Evolutionary conservation across 495 filamentous ascomycete genomes (phyloP), one percentile per base, ranked within the genome.

Genomic region (Hypoxylon lienhwacheense): DNA sequence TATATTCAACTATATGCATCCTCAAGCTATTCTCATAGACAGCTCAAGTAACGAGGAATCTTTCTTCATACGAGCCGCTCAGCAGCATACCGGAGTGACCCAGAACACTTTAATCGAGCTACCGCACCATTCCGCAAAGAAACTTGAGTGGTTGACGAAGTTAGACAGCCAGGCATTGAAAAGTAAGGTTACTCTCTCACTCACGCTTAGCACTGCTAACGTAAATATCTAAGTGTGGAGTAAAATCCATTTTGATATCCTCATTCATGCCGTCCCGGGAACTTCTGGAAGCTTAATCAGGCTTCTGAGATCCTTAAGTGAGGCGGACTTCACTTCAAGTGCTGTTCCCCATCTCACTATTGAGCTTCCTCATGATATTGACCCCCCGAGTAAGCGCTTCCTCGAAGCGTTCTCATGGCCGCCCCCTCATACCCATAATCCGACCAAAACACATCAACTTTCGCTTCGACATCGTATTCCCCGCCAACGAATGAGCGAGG

Each of bases 101-200:
- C 67, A 66, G 6, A 73, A 73, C 7, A 65, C 85, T 15, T 44
- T 90, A 21, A 84, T 96, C 20, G 82, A 84, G 52, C 66, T 95
- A n/a, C 85, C 90, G 4, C 65, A 70, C 33, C 73, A 77, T 43
- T 72, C 76, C 4, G 72, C 75, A 3, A 80, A 82, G 33, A 78
- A 78, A 36, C 67, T 95, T 21, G 77, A 81, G 66, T 96, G 90
- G 90, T 76, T 93, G 14, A 81, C 88, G 2, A 76, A 81, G 43
- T 70, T 96, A 26, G 87, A 92, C 59, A 84, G 84, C 50, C 74
- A 77, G 40, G 84, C 89, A 22, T 72, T 96, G 46, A 75, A 69
- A 66, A 77, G 86, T 88, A 77, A 69, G 73, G 26, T 26, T 7
- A 3, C 31, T 42, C 31, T 42, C 31, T 36, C 2, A 44, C 8